Evolutionary conservation across 495 filamentous ascomycete genomes (phyloP), one percentile per base, ranked within the genome.

Genomic region (Chaetomium tenue): DNA sequence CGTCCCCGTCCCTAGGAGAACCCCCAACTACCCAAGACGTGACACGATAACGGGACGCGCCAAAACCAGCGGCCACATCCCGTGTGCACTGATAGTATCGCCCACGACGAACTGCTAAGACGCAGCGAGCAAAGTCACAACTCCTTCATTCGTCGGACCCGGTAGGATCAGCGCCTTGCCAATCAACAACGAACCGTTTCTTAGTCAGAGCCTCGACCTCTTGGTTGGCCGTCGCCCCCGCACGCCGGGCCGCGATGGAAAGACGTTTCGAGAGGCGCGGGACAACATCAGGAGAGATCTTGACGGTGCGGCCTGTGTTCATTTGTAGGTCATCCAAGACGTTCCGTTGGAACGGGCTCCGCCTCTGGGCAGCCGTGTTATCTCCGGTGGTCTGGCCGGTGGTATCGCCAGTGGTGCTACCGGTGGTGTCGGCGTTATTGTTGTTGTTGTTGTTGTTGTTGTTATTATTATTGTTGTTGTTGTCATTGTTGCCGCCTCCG

Each of bases 291-390:
- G 68, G 61, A 16, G 68, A 63, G 54, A 73, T 63, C 8, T 70
- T 55, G 58, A 76, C 65, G 13, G 64, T 64, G 47, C 69, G 74
- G 23, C 61, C 65, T 1, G 67, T 72, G 61, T 73, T 71, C 70
- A 75, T 72, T 25, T 72, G 66, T 5, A 74, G 55, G 33, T 71
- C 66, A n/a, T 75, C 68, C 8, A 66, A 55, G 9, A 68, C 67
- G 42, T 60, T 66, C 18, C 69, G 72, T 28, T 65, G 60, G 46
- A 69, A 59, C 37, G 76, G 52, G 28, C 66, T 61, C 42, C 77
- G 75, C 52, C 70, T 73, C 64, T 66, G 64, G 13, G 39, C 18
- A 23, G 44, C 51, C 20, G 33, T 28, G 28, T 48, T 55, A 1
- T 22, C 46, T 13, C 37, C 26, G 46, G 11, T 30, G 28, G 11